Percentiles rank a stretch among this genome's conserved stretches.
These are phyloP conservation scores for Boletus holoroseus DNA, from an alignment of 1,284 basidiomycete species.

Conservation along the genomic window DNA sequence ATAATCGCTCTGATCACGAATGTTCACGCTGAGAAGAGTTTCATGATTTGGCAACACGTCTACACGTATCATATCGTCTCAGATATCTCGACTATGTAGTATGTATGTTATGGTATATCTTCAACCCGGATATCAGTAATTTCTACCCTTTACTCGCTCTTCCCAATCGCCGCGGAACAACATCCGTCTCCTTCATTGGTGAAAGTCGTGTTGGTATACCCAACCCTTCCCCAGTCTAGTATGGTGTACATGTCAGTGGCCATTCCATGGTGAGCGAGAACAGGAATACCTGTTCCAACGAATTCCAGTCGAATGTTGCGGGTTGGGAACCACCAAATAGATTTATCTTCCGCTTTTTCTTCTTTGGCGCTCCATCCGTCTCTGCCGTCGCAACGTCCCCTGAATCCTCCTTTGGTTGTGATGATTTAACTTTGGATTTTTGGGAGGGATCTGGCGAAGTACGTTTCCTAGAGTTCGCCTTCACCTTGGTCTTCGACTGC, in stretches of 20 bases:
- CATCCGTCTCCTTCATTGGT: conserved; percentile 52
- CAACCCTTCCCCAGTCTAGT: conserved; percentile 35
- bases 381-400: conserved; percentile 23
- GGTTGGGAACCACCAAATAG: conserved; percentile 44
- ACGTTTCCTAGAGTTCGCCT: conserved; percentile 22
- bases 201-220: conserved; percentile 60
- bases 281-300: conserved; percentile 34
- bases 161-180: conserved; percentile 43
- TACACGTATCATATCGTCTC: background rate
- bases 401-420: conserved; percentile 7
- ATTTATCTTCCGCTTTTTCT: conserved; percentile 59
- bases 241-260: background rate
- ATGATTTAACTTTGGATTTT: conserved; percentile 20
- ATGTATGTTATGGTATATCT: background rate
- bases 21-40: conserved; percentile 68
- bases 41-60: conserved; percentile 67
- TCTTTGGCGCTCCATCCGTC: conserved; percentile 36
- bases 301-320: conserved; percentile 40
- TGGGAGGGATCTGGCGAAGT: conserved; percentile 16
- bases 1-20: conserved; percentile 75
- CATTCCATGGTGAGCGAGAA: background rate
- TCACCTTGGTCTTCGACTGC: conserved; percentile 22
- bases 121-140: background rate
- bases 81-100: background rate
- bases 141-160: conserved; percentile 23